Base-by-base conservation (phyloP, 208 protist species). In the Wallacemonas collosoma region DNA sequence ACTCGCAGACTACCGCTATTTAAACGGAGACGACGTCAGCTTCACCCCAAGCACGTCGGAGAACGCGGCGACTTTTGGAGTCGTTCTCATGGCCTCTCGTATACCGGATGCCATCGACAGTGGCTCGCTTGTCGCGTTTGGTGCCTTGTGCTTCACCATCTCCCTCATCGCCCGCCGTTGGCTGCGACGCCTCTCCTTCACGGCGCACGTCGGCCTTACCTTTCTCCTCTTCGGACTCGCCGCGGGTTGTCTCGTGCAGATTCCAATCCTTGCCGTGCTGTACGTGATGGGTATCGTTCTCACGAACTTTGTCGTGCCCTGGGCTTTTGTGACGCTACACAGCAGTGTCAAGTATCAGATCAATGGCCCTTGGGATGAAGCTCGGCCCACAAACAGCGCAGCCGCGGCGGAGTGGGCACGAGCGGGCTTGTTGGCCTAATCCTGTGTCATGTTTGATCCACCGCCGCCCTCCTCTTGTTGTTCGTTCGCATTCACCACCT, bases 361-460 rank as follows among this genome's bases (percentile, higher is more conserved):
- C 73, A 96, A 91, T 62, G 93, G 93, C 0, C 93, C 93, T 11
- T 97, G 93, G 91, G 93, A 97, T 68, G 93, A 97, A 74, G 93
- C 93, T 17, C 93, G 91, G 65, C 93, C 93, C 39, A 96, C 86
- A n/a, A 97, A 97, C 82, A 96, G 90, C 58, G 85, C 90, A 6
- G 93, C 93, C 26, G 93, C 93, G 7, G 91, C 88, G 11, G 91
- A 97, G 73, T 97, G 93, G 93, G 91, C 90, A 38, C 96, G 94
- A 68, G 87, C 89, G 14, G 89, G 92, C 17, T 72, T 97, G 26
- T 64, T 97, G 11, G 72, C 66, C 3, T 95, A 70, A 79, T 17
- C 14, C 9, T 47, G 15, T 26, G 26, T 26, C 26, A 26, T 26
- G 26, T 0, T 0, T 26, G 26, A 26, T 26, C 26, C 26, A 26